Evolutionary conservation across 139 green algal species (phyloP), one percentile per base, ranked within the genome.

Genomic region (Eudorina sp.): DNA sequence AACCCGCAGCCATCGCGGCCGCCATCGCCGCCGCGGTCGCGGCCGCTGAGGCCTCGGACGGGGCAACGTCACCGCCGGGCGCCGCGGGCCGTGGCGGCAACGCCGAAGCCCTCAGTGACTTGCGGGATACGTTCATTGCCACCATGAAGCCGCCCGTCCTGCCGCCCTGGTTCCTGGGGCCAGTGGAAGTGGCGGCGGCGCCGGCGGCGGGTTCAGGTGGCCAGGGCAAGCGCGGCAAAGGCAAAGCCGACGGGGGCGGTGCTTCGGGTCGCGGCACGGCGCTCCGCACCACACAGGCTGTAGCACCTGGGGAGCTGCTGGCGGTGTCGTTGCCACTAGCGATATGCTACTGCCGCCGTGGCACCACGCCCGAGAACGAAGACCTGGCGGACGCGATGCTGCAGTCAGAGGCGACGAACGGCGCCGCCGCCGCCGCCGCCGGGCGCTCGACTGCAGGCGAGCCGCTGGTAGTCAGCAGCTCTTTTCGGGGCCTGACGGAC

Each of bases 351-450:
- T 84, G 87, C 69, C 34, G 58, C 23, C 66, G 68, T 29, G 87
- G 87, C 14, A 76, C 46, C 18, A 90, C 78, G 1, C 87, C 87
- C 0, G 87, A 94, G 68, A 94, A 90, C 31, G 91, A 94, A 55
- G 91, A 94, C 25, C 83, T 94, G 8, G 91, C 89, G 43, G 91
- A 91, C 2, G 27, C 60, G 4, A 87, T 94, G 88, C 23, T 88
- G 60, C 6, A 53, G 51, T 58, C 69, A n/a, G n/a, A n/a, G n/a
- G n/a, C n/a, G n/a, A n/a, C n/a, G n/a, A n/a, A n/a, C n/a, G n/a
- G n/a, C n/a, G n/a, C n/a, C n/a, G n/a, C n/a, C n/a, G n/a, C n/a
- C n/a, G n/a, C n/a, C n/a, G n/a, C n/a, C n/a, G n/a, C n/a, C n/a
- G n/a, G n/a, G n/a, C n/a, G n/a, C n/a, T n/a, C n/a, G n/a, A n/a